Percentiles rank a stretch among this genome's conserved stretches.
phyloP scores from a whole-genome alignment of 2,329 filamentous ascomycete species.

The Monosporascus sp. region DNA sequence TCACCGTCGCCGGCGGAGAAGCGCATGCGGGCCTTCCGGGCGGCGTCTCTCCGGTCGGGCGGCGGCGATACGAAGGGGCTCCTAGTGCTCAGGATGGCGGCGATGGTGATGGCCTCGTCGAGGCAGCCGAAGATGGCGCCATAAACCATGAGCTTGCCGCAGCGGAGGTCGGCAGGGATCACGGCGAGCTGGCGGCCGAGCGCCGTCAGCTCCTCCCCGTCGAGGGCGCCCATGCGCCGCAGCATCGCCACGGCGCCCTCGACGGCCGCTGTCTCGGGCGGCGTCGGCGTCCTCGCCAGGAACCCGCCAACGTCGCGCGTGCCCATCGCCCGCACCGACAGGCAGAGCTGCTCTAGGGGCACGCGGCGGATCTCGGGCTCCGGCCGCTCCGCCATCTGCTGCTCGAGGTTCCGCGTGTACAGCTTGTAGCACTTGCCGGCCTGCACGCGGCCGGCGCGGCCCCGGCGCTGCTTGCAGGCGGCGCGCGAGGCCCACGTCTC shows the following conservation, averaged over 20 bases:
- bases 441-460: slow-evolving; percentile 87
- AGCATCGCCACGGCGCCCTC: slow-evolving; percentile 78
- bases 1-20: slow-evolving; percentile 82
- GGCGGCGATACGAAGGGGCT: slow-evolving; percentile 82
- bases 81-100: slow-evolving; percentile 83
- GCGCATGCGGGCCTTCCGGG: slow-evolving; percentile 66
- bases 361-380: slow-evolving; percentile 93
- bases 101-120: slow-evolving; percentile 81
- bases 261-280: slow-evolving; percentile 78
- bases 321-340: slow-evolving; percentile 94
- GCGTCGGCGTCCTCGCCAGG: slow-evolving; percentile 80
- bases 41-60: slow-evolving; percentile 70
- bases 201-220: slow-evolving; percentile 80
- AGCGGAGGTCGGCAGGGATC: slow-evolving; percentile 88
- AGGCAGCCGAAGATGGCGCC: slow-evolving; percentile 91
- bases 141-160: slow-evolving; percentile 92
- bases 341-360: slow-evolving; percentile 86
- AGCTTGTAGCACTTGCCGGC: slow-evolving; percentile 93
- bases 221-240: slow-evolving; percentile 79
- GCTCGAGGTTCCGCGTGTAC: slow-evolving; percentile 81
- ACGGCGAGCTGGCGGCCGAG: slow-evolving; percentile 91
- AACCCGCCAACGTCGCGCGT: slow-evolving; percentile 77
- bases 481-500: slow-evolving; percentile 94
- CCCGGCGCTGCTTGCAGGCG: slow-evolving; percentile 89
- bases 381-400: slow-evolving; percentile 79